Conservation (phyloP, 2,329 filamentous ascomycete genomes). For the Nemania diffusa region DNA sequence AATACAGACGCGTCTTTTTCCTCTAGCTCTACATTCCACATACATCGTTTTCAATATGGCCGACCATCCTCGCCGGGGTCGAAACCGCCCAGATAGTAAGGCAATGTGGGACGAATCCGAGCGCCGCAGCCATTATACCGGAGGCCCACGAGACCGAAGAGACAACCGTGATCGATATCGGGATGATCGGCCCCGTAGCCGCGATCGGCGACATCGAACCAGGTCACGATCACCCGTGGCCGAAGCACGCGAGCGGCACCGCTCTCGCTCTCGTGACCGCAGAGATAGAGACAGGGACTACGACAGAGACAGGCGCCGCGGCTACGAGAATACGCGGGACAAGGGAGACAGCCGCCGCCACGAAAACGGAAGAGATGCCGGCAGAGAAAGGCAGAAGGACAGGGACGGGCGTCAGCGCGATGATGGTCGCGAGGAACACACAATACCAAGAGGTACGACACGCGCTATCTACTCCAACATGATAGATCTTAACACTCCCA, state of each 20-base stretch:
- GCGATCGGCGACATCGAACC: conserved; percentile 44
- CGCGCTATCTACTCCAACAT: neutral
- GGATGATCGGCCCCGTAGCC: conserved; percentile 47
- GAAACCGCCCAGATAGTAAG: conserved; percentile 63
- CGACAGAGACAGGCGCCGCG: conserved; percentile 49
- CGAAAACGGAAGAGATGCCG: conserved; percentile 27
- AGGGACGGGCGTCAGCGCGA: conserved; percentile 39
- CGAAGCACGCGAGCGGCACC: conserved; percentile 48
- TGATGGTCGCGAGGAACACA: conserved; percentile 36
- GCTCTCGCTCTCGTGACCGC: conserved; percentile 52
- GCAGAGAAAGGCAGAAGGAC: conserved; percentile 26
- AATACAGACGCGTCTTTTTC: neutral
- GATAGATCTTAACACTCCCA: conserved; percentile 23
- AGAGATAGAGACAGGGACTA: conserved; percentile 53
- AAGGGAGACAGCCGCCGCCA: conserved; percentile 35
- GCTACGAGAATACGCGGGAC: conserved; percentile 28
- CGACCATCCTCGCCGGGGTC: conserved; percentile 59
- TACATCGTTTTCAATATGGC: conserved; percentile 54
- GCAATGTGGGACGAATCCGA: conserved; percentile 70
- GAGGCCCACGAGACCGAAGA: conserved; percentile 43
- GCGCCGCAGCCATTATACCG: conserved; percentile 50
- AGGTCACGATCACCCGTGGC: conserved; percentile 46
- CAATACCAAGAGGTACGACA: conserved; percentile 37
- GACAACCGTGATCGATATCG: conserved; percentile 48
- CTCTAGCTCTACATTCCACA: conserved; percentile 13